Base-by-base conservation (phyloP, 768 basidiomycete species). In the Artomyces pyxidatus region DNA sequence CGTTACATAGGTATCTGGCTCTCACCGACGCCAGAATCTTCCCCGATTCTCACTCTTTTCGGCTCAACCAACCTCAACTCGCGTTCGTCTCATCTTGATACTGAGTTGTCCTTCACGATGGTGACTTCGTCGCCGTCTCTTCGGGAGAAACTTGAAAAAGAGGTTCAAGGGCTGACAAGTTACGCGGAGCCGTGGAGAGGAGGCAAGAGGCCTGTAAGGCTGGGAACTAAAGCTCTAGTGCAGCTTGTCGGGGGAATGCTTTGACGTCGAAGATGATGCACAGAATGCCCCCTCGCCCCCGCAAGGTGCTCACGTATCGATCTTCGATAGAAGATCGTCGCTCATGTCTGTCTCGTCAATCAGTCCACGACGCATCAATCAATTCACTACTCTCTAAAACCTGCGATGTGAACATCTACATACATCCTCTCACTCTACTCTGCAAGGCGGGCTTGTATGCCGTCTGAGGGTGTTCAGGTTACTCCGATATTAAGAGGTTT, bases 21-120 rank as follows among this genome's bases (percentile, higher is more conserved):
- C 10, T 87, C 88, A 2, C 80, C 81, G 16, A 67, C 67, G 7
- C 61, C 71, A 1, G 64, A 65, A 22, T 66, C 71, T 5, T 66
- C 65, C 26, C 94, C 85, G 1, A 60, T 78, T 45, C 64, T 91
- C 28, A 93, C 93, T 0, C 76, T 97, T 42, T 89, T 97, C 63
- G 94, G 94, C 9, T 95, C 92, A 0, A 95, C 93, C 3, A 97
- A 97, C 64, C 77, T 97, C 43, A 94, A 94, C 60, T 86, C 91
- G 3, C 84, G 94, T 4, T 94, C 92, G 1, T 78, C 90, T 1
- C 80, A 88, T 55, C 79, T 97, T 32, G 94, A 96, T 64, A 90
- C 89, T 8, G 94, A 96, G 59, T 72, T 96, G 27, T 94, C 91
- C 0, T 89, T 96, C 63, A 61, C 94, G 41, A 79, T 96, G 75